A percentile compares a stretch with the other conserved stretches of the same genome.
Evolutionary conservation across 2,329 filamentous ascomycete species (phyloP).

Genomic region (Aspergillus bombycis): DNA sequence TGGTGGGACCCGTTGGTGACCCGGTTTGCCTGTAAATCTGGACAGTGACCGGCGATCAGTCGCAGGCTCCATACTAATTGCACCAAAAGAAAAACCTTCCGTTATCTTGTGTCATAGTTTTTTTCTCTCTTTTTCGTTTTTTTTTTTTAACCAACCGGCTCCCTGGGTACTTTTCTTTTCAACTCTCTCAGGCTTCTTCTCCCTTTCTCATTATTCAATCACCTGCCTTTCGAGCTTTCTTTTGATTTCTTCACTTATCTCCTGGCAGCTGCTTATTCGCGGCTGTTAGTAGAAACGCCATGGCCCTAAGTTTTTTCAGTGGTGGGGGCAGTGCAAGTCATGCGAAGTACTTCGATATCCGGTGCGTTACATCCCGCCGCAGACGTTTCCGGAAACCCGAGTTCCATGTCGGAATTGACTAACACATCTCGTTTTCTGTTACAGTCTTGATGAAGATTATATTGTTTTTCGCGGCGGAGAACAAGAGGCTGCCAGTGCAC

Average conservation of each 20-base stretch:
- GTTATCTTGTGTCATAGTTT: slow-evolving; percentile 25
- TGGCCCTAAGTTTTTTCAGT: slow-evolving; percentile 52
- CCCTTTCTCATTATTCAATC: not conserved
- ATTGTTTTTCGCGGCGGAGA: slow-evolving; percentile 76
- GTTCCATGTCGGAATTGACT: slow-evolving; percentile 18
- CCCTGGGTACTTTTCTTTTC: slow-evolving; percentile 1
- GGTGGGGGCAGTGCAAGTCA: slow-evolving; percentile 45
- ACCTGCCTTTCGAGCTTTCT: slow-evolving; percentile 3
- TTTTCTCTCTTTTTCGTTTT: slow-evolving; percentile 12
- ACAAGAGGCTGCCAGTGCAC: slow-evolving; percentile 74
- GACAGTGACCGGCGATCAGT: slow-evolving; percentile 41
- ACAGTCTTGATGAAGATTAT: slow-evolving; percentile 75
- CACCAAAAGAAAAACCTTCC: slow-evolving; percentile 23
- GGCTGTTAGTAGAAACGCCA: slow-evolving; percentile 29
- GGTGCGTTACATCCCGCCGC: slow-evolving; percentile 35
- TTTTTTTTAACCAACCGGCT: slow-evolving; percentile 1
- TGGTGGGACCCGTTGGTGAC: slow-evolving; percentile 46
- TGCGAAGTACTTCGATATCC: slow-evolving; percentile 55
- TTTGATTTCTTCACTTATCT: slow-evolving; percentile 2
- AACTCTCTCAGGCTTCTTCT: slow-evolving; percentile 3
- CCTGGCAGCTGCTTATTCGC: slow-evolving; percentile 23
- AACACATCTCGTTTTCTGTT: slow-evolving; percentile 13
- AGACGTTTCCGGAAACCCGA: slow-evolving; percentile 14
- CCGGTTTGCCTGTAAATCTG: slow-evolving; percentile 50
- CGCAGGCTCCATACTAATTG: slow-evolving; percentile 21